phyloP scores from a whole-genome alignment of 345 rosid genomes.

The Lumnitzera racemosa region DNA sequence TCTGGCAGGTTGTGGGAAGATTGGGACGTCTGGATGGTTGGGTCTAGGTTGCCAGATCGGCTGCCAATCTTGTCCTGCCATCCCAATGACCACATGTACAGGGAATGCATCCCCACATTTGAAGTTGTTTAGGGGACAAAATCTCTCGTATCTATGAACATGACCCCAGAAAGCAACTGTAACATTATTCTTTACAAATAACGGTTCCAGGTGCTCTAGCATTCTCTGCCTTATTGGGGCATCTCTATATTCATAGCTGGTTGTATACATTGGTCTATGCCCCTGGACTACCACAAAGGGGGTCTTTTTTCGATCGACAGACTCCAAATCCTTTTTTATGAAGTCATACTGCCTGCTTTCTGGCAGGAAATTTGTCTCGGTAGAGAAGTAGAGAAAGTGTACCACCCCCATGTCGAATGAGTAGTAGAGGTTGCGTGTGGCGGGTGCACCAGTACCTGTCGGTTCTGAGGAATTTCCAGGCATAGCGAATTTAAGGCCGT shows the following conservation, averaged over 20 bases:
- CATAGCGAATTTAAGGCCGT: conserved; percentile 83
- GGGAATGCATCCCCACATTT: conserved; percentile 66
- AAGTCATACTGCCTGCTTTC: conserved; percentile 73
- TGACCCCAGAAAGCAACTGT: conserved; percentile 94
- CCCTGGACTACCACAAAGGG: conserved; percentile 82
- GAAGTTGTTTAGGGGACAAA: conserved; percentile 76
- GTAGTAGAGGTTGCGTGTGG: conserved; percentile 73
- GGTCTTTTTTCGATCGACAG: conserved; percentile 63
- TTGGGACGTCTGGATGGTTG: conserved; percentile 49
- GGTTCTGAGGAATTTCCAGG: conserved; percentile 83
- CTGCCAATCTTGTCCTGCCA: conserved; percentile 96
- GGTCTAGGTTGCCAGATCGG: conserved; percentile 78
- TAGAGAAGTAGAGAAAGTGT: conserved; percentile 76
- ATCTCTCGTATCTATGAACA: conserved; percentile 88
- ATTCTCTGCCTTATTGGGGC: conserved; percentile 44
- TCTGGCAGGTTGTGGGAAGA: conserved; percentile 67
- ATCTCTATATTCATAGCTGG: conserved; percentile 56
- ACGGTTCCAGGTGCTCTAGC: conserved; percentile 79
- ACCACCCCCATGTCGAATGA: conserved; percentile 66
- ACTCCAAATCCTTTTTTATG: conserved; percentile 65
- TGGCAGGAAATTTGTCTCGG: conserved; percentile 73
- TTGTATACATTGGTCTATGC: conserved; percentile 94
- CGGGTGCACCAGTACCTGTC: conserved; percentile 60
- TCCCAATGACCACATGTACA: conserved; percentile 86
- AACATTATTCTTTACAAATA: conserved; percentile 61